Evolutionary conservation across 2,329 filamentous ascomycete species (phyloP).

Genomic region (Cytospora schulzeri): DNA sequence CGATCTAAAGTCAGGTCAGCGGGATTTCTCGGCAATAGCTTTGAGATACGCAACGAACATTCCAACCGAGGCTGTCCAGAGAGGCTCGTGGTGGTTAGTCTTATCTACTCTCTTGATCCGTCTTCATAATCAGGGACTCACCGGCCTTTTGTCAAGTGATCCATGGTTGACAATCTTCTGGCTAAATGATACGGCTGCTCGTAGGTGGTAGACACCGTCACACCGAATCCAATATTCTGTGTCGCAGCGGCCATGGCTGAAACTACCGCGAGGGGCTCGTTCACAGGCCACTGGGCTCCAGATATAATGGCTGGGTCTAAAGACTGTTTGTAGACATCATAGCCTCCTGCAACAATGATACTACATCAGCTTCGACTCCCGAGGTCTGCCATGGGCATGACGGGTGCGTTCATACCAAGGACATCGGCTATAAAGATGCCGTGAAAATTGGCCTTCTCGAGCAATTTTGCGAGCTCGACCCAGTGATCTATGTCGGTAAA

Average conservation of each 20-base stretch:
- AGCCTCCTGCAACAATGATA: slow-evolving; percentile 43
- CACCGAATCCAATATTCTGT: slow-evolving; percentile 67
- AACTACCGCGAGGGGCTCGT: slow-evolving; percentile 64
- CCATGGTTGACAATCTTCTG: slow-evolving; percentile 64
- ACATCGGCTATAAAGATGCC: slow-evolving; percentile 70
- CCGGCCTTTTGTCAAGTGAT: slow-evolving; percentile 67
- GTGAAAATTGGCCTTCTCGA: slow-evolving; percentile 65
- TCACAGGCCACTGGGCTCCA: slow-evolving; percentile 72
- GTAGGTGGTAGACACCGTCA: slow-evolving; percentile 69
- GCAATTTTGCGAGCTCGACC: slow-evolving; percentile 60
- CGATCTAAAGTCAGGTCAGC: slow-evolving; percentile 45
- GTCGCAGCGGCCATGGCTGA: slow-evolving; percentile 70
- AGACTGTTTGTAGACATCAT: slow-evolving; percentile 69
- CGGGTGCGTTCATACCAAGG: slow-evolving; percentile 40
- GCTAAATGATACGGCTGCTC: slow-evolving; percentile 70
- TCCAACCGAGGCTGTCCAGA: slow-evolving; percentile 48
- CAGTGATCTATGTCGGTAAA: slow-evolving; percentile 65
- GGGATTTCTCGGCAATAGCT: slow-evolving; percentile 25
- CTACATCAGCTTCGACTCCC: background rate
- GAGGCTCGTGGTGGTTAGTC: background rate
- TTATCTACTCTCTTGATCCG: background rate
- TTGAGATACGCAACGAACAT: slow-evolving; percentile 34
- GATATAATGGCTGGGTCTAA: slow-evolving; percentile 59
- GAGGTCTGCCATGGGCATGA: background rate
- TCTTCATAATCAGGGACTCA: background rate